Evolutionary conservation across 495 filamentous ascomycete species (phyloP), one percentile per base, ranked within the genome.

Genomic region (Achaetomiella virescens): DNA sequence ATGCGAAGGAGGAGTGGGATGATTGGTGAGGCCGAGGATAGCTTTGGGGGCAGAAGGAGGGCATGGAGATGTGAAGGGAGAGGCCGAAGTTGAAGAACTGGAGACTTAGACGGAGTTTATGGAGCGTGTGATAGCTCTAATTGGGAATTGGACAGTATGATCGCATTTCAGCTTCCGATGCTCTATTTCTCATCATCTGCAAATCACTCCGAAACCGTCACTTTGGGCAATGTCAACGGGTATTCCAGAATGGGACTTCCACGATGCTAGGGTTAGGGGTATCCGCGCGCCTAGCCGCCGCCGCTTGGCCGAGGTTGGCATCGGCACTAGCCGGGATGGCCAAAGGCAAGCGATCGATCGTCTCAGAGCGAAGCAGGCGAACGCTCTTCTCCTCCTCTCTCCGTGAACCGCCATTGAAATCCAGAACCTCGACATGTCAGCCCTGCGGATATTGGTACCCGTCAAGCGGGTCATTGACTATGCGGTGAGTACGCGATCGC

Each of bases 401-500:
- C 24, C 47, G 31, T 55, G 42, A 49, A 48, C 46, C 38, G 58
- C 61, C 66, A 66, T 69, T 66, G 63, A 62, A 50, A 42, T 35
- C 3, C 54, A 63, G 29, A 52, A 44, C 37, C 43, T 52, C 64
- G 51, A 57, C 57, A 96, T 96, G 91, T 86, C 90, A 58, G 81
- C 84, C 45, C 80, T 98, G 59, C 81, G 91, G 69, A 97, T 98
- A 70, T 78, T 98, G 57, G 93, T 98, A 18, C 93, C 93, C 74
- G 74, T 98, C 52, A 98, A 98, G 80, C 80, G 93, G 79, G 93
- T 98, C 50, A 96, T 98, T 74, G 93, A 98, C 83, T 98, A 97
- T 84, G 91, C 93, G 60, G 92, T 97, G 75, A 70, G 85, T 63
- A 22, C 31, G 27, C 47, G 31, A 52, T 58, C 14, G 24, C 25